A percentile compares a stretch with the other conserved stretches of the same genome.
These are phyloP conservation scores for Coemansia sp. DNA, from an alignment of 192 early-diverging fungal species.

Conservation along the genomic window DNA sequence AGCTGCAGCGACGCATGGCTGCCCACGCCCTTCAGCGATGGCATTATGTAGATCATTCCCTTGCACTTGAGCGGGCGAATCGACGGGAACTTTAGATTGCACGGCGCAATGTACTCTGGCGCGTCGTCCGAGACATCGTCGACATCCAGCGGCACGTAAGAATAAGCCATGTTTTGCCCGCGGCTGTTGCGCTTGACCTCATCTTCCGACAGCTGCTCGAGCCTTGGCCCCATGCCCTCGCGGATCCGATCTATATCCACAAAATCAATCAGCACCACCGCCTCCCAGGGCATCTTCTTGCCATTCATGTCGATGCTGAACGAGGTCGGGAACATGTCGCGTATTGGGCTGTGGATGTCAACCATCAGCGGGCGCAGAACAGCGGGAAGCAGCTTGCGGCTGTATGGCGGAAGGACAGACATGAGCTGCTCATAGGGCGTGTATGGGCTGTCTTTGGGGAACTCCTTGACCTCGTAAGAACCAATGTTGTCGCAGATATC, in stretches of 20 bases:
- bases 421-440: constrained; percentile 97
- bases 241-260: constrained; percentile 89
- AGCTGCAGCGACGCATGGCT: too few relatives aligned
- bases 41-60: too few relatives aligned
- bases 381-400: constrained; percentile 78
- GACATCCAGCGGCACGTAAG: constrained; percentile 37
- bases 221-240: constrained; percentile 71
- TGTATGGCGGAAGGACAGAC: constrained; percentile 92
- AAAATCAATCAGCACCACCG: constrained; percentile 97
- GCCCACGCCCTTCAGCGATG: too few relatives aligned
- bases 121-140: constrained; percentile 44
- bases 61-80: too few relatives aligned
- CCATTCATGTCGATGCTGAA: constrained; percentile 97
- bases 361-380: constrained; percentile 85
- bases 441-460: constrained; percentile 84
- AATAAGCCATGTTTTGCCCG: constrained; percentile 68
- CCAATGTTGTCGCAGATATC: constrained; percentile 63
- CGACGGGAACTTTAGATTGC: constrained; percentile 69
- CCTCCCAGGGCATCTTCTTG: constrained; percentile 98
- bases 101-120: constrained; percentile 58
- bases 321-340: constrained; percentile 90
- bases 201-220: constrained; percentile 59
- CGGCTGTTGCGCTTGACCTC: constrained; percentile 61
- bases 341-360: constrained; percentile 81
- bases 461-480: constrained; percentile 62